phyloP scores from a whole-genome alignment of 2,329 filamentous ascomycete genomes.

The Botryosphaeria dothidea region DNA sequence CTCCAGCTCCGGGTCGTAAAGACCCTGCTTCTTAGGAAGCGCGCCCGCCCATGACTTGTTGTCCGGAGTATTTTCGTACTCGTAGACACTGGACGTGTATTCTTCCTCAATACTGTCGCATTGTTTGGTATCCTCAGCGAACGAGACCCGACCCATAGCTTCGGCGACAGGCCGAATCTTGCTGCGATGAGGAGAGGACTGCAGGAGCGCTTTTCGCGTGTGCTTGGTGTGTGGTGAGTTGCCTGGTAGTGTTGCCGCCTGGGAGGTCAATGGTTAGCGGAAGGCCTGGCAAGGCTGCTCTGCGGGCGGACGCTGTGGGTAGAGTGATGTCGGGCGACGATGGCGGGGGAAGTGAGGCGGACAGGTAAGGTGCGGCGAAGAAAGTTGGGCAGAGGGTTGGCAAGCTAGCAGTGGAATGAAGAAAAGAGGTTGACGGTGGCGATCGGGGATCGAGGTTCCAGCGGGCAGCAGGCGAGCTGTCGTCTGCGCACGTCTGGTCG shows the following conservation, averaged over 20 bases:
- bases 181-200: constrained; percentile 10
- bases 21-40: constrained; percentile 95
- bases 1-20: constrained; percentile 93
- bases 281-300: background rate
- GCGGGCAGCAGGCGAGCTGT: background rate
- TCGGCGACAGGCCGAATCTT: constrained; percentile 52
- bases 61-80: constrained; percentile 75
- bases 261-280: constrained; percentile 1
- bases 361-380: background rate
- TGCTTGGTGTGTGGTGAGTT: background rate
- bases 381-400: constrained; percentile 1
- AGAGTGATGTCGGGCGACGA: constrained; percentile 4
- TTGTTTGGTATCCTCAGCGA: constrained; percentile 52
- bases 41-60: constrained; percentile 95
- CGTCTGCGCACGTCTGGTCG: constrained; percentile 13
- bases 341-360: background rate
- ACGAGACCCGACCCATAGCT: constrained; percentile 57
- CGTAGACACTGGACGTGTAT: constrained; percentile 67
- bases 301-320: background rate
- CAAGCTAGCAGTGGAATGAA: constrained; percentile 9
- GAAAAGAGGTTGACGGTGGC: background rate
- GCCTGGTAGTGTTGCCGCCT: constrained; percentile 14
- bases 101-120: constrained; percentile 56
- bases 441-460: constrained; percentile 1
- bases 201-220: constrained; percentile 5